Conservation (phyloP, 176 grass and related monocot species). For the Carex littledalei region DNA sequence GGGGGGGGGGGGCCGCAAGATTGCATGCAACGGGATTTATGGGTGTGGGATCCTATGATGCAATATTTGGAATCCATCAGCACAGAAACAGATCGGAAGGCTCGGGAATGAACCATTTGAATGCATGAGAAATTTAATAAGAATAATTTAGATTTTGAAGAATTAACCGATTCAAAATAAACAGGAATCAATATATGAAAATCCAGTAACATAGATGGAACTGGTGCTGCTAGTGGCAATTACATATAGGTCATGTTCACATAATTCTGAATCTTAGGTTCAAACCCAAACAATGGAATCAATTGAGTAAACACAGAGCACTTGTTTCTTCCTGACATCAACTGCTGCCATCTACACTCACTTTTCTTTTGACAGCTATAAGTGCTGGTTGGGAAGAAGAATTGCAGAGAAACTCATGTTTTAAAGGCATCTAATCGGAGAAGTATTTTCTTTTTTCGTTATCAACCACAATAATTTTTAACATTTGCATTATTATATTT, state of each 20-base stretch:
- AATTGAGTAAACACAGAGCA: not conserved
- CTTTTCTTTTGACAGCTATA: too few relatives aligned
- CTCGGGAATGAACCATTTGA: not conserved
- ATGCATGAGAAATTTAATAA: not conserved
- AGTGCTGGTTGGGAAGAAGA: too few relatives aligned
- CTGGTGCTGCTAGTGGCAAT: not conserved
- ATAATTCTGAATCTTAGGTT: not conserved
- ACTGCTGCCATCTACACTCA: not conserved
- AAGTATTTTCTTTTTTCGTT: too few relatives aligned
- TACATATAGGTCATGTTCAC: not conserved
- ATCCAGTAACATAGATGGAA: not conserved
- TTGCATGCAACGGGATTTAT: not conserved
- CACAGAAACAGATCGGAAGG: not conserved
- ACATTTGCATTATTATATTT: too few relatives aligned
- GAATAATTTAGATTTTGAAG: not conserved
- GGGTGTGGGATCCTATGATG: not conserved
- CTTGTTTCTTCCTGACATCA: not conserved
- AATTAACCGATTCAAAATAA: not conserved
- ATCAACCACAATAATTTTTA: too few relatives aligned
- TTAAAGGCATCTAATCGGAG: too few relatives aligned
- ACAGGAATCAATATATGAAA: not conserved
- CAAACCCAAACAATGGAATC: not conserved
- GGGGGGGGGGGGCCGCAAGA: not conserved
- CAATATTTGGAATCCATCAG: not conserved
- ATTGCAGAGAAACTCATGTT: too few relatives aligned